Conservation (phyloP, 1,139 yeast genomes). For the Schizosaccharomyces versatilis region DNA sequence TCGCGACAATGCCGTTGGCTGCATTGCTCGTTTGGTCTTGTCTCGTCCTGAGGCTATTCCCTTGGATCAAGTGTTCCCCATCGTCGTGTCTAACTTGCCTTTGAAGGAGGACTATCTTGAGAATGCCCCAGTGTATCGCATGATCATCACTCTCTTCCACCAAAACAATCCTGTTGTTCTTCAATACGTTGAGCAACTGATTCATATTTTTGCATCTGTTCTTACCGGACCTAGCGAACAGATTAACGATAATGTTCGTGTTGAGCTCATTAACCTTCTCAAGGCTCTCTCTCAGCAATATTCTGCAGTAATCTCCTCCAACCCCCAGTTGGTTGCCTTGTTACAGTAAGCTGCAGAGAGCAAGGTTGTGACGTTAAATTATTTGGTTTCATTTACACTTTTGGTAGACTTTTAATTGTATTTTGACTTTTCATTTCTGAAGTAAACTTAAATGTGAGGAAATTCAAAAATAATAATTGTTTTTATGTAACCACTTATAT, state of each 20-base stretch:
- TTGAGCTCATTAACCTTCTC: constrained; percentile 15
- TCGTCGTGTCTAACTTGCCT: constrained; percentile 60
- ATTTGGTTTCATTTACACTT: background rate
- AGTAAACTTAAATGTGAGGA: background rate
- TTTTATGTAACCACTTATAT: background rate
- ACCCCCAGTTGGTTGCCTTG: constrained; percentile 1
- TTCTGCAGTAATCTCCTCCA: background rate
- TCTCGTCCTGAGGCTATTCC: constrained; percentile 58
- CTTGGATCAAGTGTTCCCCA: constrained; percentile 54
- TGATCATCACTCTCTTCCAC: constrained; percentile 52
- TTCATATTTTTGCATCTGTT: constrained; percentile 46
- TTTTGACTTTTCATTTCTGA: background rate
- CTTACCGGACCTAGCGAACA: constrained; percentile 26
- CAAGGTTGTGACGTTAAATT: background rate
- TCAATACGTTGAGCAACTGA: constrained; percentile 38
- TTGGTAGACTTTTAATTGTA: background rate
- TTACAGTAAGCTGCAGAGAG: background rate
- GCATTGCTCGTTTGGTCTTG: constrained; percentile 79
- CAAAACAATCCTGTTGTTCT: constrained; percentile 35
- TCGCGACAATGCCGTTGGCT: constrained; percentile 28
- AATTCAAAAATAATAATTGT: background rate
- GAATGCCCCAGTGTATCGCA: constrained; percentile 69
- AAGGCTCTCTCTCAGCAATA: constrained; percentile 5
- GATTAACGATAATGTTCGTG: constrained; percentile 43
- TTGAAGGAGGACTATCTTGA: constrained; percentile 78